A percentile compares a stretch with the other conserved stretches of the same genome.
phyloP scores from a whole-genome alignment of 2,329 filamentous ascomycete genomes.

The Peltaster fructicola region DNA sequence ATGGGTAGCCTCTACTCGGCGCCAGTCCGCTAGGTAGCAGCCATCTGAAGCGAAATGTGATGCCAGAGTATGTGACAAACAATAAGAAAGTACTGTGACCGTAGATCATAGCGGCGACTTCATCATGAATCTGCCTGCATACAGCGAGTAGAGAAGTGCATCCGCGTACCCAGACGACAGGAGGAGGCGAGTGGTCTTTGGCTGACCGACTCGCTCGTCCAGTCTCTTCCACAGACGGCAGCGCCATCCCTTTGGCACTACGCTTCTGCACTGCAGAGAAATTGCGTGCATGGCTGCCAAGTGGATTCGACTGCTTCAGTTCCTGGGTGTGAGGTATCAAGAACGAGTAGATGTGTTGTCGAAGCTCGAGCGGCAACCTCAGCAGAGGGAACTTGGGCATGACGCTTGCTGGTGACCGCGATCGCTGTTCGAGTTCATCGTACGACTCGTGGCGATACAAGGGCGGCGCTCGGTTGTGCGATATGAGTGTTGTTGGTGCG shows the following conservation, averaged over 20 bases:
- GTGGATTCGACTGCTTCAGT: constrained; percentile 8
- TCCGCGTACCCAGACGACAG: constrained; percentile 25
- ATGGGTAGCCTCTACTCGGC: constrained; percentile 22
- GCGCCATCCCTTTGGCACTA: constrained; percentile 10
- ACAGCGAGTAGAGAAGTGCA: constrained; percentile 23
- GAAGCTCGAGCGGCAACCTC: constrained; percentile 27
- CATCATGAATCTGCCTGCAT: constrained; percentile 26
- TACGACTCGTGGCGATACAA: constrained; percentile 15
- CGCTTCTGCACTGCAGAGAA: constrained; percentile 17
- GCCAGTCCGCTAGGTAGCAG: constrained; percentile 23
- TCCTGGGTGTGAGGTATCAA: constrained; percentile 25
- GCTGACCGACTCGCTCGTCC: too few species aligned
- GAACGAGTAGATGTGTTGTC: constrained; percentile 24
- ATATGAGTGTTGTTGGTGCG: constrained; percentile 9
- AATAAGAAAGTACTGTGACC: constrained; percentile 26
- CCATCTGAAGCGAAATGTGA: constrained; percentile 28
- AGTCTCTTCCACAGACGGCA: constrained; percentile 1
- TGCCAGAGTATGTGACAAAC: constrained; percentile 25
- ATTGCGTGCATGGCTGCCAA: constrained; percentile 13
- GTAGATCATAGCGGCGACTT: constrained; percentile 29
- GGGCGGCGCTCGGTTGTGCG: constrained; percentile 1
- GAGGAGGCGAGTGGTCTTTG: neutral
- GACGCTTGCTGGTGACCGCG: constrained; percentile 14
- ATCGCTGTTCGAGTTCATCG: constrained; percentile 15
- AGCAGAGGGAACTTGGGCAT: constrained; percentile 17